A percentile compares a stretch with the other conserved stretches of the same genome.
These are phyloP conservation scores for Populus trichocarpa DNA, from an alignment of 441 rosid genomes.

Conservation along the genomic window DNA sequence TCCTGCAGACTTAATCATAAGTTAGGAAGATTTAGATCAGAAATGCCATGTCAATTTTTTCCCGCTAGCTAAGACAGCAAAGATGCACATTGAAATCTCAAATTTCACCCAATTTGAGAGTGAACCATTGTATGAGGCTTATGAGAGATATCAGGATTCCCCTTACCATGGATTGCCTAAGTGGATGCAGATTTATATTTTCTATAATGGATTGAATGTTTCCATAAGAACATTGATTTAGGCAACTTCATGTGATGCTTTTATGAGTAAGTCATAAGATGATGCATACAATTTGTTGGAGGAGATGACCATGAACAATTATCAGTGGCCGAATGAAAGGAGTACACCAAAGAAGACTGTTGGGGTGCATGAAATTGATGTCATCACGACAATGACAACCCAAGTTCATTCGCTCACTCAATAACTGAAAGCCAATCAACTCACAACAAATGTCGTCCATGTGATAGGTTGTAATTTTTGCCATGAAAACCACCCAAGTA, in stretches of 20 bases:
- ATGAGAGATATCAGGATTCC: not conserved
- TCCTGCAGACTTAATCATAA: not conserved
- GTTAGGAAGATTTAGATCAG: not conserved
- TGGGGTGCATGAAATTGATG: not conserved
- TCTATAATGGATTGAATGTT: not conserved
- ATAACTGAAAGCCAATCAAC: not conserved
- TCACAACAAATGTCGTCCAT: no score
- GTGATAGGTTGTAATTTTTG: not conserved
- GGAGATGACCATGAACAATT: no score
- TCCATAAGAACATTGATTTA: not conserved
- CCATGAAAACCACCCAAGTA: not conserved
- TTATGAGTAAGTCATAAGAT: not conserved
- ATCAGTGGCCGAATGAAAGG: not conserved
- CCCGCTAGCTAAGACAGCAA: not conserved
- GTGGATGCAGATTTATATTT: not conserved
- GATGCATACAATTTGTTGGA: not conserved
- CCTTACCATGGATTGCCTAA: not conserved
- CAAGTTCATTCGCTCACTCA: not conserved
- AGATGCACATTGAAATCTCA: not conserved
- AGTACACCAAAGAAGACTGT: no score
- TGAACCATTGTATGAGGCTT: not conserved
- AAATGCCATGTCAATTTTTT: not conserved
- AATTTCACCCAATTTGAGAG: not conserved
- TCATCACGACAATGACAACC: not conserved
- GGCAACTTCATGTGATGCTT: not conserved